Evolutionary conservation across 208 protist genomes (phyloP).

Genomic region (Kentomonas sorsogonicus): DNA sequence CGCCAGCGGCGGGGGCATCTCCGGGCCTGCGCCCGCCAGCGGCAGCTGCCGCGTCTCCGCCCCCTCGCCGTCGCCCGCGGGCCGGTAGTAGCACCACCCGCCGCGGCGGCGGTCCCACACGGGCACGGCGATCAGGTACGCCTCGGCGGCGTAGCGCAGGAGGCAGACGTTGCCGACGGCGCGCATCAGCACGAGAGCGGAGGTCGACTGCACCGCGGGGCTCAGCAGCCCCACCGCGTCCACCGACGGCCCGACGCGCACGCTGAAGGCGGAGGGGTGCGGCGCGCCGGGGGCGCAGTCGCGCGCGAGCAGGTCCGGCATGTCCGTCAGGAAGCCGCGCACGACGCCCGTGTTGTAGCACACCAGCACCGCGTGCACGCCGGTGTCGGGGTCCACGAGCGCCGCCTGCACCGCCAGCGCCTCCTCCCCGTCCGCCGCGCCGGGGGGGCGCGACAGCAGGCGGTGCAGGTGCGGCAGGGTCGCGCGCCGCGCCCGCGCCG

Average conservation of each 20-base stretch:
- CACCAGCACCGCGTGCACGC: conserved; percentile 54
- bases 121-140: conserved; percentile 59
- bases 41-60: conserved; percentile 13
- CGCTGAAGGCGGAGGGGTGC: conserved; percentile 14
- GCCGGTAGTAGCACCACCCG: conserved; percentile 45
- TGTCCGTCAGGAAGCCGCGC: conserved; percentile 40
- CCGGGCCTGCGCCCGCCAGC: conserved; percentile 22
- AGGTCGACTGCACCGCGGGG: conserved; percentile 20
- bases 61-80: neutral
- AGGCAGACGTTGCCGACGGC: conserved; percentile 50
- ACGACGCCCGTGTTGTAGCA: conserved; percentile 42
- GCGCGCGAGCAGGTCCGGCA: conserved; percentile 66
- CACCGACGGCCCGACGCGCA: conserved; percentile 21
- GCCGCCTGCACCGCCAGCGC: conserved; percentile 46
- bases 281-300: conserved; percentile 15
- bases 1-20: conserved; percentile 43
- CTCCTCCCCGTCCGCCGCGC: conserved; percentile 14
- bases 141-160: conserved; percentile 30
- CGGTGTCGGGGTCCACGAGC: conserved; percentile 64
- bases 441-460: conserved; percentile 7
- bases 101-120: conserved; percentile 33
- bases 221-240: conserved; percentile 16
- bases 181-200: conserved; percentile 32
- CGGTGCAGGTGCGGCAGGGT: conserved; percentile 21
- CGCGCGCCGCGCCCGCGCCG: neutral